A percentile compares a stretch with the other conserved stretches of the same genome.
Conservation (phyloP, 768 basidiomycete species). For the Pisolithus orientalis region DNA sequence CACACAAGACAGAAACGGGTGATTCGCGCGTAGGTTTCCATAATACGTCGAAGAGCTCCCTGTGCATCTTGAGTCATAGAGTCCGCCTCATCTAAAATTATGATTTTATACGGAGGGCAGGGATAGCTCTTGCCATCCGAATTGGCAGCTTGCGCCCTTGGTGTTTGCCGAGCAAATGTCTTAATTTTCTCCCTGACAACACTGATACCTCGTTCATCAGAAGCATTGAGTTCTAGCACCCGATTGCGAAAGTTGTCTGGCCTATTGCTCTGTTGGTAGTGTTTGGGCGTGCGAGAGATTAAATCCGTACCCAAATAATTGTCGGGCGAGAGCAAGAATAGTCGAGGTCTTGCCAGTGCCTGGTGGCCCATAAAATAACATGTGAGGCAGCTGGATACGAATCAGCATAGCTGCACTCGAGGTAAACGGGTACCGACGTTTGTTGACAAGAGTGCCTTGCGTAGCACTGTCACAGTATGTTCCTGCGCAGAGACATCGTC, state of each 20-base stretch:
- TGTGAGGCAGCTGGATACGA: slow-evolving; percentile 81
- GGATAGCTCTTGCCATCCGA: slow-evolving; percentile 84
- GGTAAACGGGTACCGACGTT: slow-evolving; percentile 53
- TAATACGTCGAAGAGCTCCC: slow-evolving; percentile 93
- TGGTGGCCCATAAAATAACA: slow-evolving; percentile 99
- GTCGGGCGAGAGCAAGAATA: slow-evolving; percentile 87
- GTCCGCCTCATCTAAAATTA: slow-evolving; percentile 98
- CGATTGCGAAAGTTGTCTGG: slow-evolving; percentile 92
- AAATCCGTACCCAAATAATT: slow-evolving; percentile 82
- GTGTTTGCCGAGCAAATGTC: slow-evolving; percentile 90
- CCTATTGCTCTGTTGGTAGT: slow-evolving; percentile 33
- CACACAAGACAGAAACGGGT: slow-evolving; percentile 98
- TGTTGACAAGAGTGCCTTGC: slow-evolving; percentile 84
- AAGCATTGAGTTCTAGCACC: slow-evolving; percentile 96
- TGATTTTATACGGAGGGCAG: slow-evolving; percentile 97
- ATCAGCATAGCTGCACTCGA: slow-evolving; percentile 5
- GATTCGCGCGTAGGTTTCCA: slow-evolving; percentile 98
- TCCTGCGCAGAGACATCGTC: slow-evolving; percentile 98
- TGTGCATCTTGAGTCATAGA: slow-evolving; percentile 99
- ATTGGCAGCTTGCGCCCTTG: slow-evolving; percentile 66
- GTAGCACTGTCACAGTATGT: slow-evolving; percentile 87
- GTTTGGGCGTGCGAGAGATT: background rate
- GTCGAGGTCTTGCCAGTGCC: slow-evolving; percentile 99
- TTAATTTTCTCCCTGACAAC: slow-evolving; percentile 99
- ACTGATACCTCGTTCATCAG: slow-evolving; percentile 94